phyloP scores from a whole-genome alignment of 192 early-diverging fungal species.

The Coemansia sp. region DNA sequence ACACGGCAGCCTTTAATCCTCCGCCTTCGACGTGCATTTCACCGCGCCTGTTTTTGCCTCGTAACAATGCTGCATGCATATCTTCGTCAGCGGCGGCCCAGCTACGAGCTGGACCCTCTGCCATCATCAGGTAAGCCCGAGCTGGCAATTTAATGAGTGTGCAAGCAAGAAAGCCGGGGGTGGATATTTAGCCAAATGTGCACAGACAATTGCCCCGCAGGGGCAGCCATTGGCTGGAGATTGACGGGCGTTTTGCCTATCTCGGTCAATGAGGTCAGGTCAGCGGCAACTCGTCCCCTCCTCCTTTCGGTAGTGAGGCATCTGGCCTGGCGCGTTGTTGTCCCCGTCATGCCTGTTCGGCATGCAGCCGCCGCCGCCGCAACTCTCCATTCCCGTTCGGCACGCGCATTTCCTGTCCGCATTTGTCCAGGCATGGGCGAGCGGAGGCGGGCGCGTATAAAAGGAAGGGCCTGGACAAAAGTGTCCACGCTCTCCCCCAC shows the following conservation, averaged over 20 bases:
- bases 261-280: background rate
- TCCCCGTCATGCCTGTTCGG: too few species aligned
- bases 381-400: background rate
- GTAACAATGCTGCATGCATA: background rate
- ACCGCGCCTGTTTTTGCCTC: background rate
- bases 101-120: conserved; percentile 34
- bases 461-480: too few species aligned
- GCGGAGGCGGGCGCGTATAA: background rate
- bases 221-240: conserved; percentile 4
- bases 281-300: conserved; percentile 7
- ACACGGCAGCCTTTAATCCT: background rate
- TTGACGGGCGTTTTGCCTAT: conserved; percentile 6
- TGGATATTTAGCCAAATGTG: conserved; percentile 2
- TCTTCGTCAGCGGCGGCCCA: conserved; percentile 8
- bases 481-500: background rate
- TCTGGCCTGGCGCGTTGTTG: background rate
- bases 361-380: background rate
- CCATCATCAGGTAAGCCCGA: conserved; percentile 15
- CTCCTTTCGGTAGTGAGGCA: background rate
- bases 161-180: too few species aligned
- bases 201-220: background rate
- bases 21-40: background rate
- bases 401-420: background rate
- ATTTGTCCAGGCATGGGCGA: background rate
- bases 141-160: too few species aligned